Base-by-base conservation (phyloP, 345 rosid species). In the Aquilaria malaccensis region DNA sequence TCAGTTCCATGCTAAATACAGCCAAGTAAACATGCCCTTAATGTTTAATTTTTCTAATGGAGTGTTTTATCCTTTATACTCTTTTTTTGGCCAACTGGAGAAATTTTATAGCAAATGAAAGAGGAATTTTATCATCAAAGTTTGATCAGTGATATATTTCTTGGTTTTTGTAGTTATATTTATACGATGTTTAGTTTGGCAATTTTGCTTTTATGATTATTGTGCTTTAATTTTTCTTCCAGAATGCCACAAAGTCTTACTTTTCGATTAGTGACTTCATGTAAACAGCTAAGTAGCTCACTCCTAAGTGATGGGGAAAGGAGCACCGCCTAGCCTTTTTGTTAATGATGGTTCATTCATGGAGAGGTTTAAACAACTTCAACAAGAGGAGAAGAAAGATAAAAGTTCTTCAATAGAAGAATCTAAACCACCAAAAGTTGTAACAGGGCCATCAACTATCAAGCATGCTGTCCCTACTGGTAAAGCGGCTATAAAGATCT, bases 291-390 rank as follows among this genome's bases (percentile, higher is more conserved):
- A 67, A 69, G 55, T 57, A 50, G 67, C 72, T 56, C 67, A 61
- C 57, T 69, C 67, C 61, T 12, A 70, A 76, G 67, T 67, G 73
- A 94, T 90, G 99, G 97, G 82, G 45, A 86, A 90, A 75, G 77
- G 81, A 76, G 79, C 79, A 13, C 86, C 91, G 53, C 66, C 91
- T 65, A 67, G 80, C 78, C 89, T 90, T 71, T 94, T 94, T 70
- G 93, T 82, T 62, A 90, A 94, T 70, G 99, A 94, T 72, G 99
- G 99, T 32, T 94, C 99, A 1, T 94, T 94, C 81, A 86, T 94
- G 99, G 99, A 94, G 87, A 88, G 85, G 83, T 94, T 94, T 81
- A 90, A 80, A 71, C 96, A 85, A 67, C 93, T 90, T 79, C 97
- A 90, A 70, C 86, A 86, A 74, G 93, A 77, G 59, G 86, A 62